phyloP scores from a whole-genome alignment of 73 alveolate species.

The Blepharisma stoltei region DNA sequence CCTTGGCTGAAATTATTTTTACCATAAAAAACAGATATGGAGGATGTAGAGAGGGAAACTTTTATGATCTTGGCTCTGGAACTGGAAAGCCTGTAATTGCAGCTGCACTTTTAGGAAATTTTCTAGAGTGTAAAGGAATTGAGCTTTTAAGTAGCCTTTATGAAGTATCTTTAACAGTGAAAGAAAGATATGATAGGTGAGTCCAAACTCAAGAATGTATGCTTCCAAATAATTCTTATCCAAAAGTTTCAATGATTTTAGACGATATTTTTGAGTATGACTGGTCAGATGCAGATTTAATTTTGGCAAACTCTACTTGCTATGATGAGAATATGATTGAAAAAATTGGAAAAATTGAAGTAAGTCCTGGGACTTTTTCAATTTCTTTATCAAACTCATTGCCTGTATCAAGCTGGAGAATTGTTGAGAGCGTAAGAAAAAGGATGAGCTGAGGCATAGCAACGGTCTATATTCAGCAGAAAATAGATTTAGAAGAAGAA shows the following conservation, averaged over 20 bases:
- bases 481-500: conserved; percentile 39
- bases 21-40: conserved; percentile 7
- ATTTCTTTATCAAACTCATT: conserved; percentile 72
- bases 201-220: conserved; percentile 45
- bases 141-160: conserved; percentile 65
- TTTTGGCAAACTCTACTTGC: conserved; percentile 92
- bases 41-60: conserved; percentile 53
- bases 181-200: conserved; percentile 34
- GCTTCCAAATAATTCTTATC: conserved; percentile 42
- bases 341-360: conserved; percentile 70
- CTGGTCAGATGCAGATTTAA: conserved; percentile 83
- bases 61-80: conserved; percentile 92
- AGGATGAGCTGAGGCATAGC: conserved; percentile 91
- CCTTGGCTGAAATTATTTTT: conserved; percentile 26
- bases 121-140: conserved; percentile 78
- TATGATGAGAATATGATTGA: conserved; percentile 73
- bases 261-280: conserved; percentile 70
- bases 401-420: conserved; percentile 73
- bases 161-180: conserved; percentile 32
- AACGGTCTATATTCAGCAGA: conserved; percentile 75
- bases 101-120: conserved; percentile 67
- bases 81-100: conserved; percentile 90
- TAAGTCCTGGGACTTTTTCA: conserved; percentile 57
- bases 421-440: conserved; percentile 53
- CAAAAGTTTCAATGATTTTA: conserved; percentile 40